A percentile compares a stretch with the other conserved stretches of the same genome.
phyloP scores from a whole-genome alignment of 495 filamentous ascomycete species.

The Lineolata rhizophorae region DNA sequence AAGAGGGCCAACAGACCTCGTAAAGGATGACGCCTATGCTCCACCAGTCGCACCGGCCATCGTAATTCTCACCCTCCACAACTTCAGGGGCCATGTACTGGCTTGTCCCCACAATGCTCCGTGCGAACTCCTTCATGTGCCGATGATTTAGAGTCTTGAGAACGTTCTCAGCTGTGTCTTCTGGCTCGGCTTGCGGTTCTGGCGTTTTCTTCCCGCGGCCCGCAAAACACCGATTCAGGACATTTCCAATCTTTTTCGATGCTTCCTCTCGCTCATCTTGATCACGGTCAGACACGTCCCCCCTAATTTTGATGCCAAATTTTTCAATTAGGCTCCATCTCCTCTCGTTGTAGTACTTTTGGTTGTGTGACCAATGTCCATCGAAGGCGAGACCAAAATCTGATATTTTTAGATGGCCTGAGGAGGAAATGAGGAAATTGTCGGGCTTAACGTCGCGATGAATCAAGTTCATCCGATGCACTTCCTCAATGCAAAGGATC shows the following conservation, averaged over 20 bases:
- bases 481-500: conserved; percentile 85
- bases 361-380: conserved; percentile 83
- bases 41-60: conserved; percentile 93
- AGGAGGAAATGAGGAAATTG: conserved; percentile 77
- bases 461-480: conserved; percentile 69
- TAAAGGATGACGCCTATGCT: conserved; percentile 83
- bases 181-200: too few relatives aligned
- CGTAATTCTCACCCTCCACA: conserved; percentile 60
- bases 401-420: conserved; percentile 81
- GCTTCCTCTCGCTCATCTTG: conserved; percentile 20
- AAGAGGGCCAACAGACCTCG: conserved; percentile 28
- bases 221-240: too few relatives aligned
- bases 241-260: conserved; percentile 24
- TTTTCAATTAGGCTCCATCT: conserved; percentile 53
- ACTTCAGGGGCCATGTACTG: conserved; percentile 98
- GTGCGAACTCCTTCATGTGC: conserved; percentile 49
- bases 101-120: conserved; percentile 82
- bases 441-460: conserved; percentile 93
- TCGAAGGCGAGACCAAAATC: conserved; percentile 92
- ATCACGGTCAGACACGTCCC: conserved; percentile 49
- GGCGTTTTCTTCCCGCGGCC: conserved; percentile 10
- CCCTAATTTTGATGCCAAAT: conserved; percentile 50
- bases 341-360: conserved; percentile 63
- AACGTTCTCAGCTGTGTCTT: conserved; percentile 33
- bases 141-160: conserved; percentile 60